Evolutionary conservation across 2,329 filamentous ascomycete species (phyloP).

Genomic region (Arthrobotrys sinensis): DNA sequence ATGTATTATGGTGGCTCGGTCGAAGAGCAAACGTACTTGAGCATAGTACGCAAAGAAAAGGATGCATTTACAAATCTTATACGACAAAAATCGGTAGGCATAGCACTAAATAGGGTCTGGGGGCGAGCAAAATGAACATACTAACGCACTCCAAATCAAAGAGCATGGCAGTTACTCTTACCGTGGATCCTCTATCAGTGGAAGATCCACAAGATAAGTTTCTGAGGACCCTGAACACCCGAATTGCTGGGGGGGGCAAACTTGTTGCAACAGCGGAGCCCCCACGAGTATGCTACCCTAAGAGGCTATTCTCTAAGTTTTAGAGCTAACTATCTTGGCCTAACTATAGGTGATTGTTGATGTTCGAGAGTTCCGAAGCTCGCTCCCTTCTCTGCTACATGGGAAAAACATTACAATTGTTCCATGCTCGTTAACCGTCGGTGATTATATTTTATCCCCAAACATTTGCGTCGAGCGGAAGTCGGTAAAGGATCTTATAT

Average conservation of each 20-base stretch:
- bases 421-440: slow-evolving; percentile 95
- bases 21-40: slow-evolving; percentile 93
- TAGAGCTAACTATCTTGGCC: neutral
- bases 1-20: slow-evolving; percentile 96
- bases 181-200: slow-evolving; percentile 77
- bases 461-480: slow-evolving; percentile 95
- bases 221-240: slow-evolving; percentile 93
- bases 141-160: slow-evolving; percentile 61
- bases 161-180: slow-evolving; percentile 90
- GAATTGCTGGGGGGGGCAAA: slow-evolving; percentile 92
- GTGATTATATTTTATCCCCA: slow-evolving; percentile 94
- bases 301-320: neutral
- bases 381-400: slow-evolving; percentile 89
- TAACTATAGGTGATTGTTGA: slow-evolving; percentile 77
- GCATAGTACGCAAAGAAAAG: slow-evolving; percentile 91
- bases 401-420: slow-evolving; percentile 89
- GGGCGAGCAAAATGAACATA: neutral
- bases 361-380: slow-evolving; percentile 94
- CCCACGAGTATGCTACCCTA: slow-evolving; percentile 75
- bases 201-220: slow-evolving; percentile 92
- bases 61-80: slow-evolving; percentile 96
- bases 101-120: neutral
- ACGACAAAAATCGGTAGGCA: slow-evolving; percentile 82
- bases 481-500: slow-evolving; percentile 89
- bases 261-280: slow-evolving; percentile 86